Base-by-base conservation (phyloP, 306 rosid species). In the Prinsepia uniflora region DNA sequence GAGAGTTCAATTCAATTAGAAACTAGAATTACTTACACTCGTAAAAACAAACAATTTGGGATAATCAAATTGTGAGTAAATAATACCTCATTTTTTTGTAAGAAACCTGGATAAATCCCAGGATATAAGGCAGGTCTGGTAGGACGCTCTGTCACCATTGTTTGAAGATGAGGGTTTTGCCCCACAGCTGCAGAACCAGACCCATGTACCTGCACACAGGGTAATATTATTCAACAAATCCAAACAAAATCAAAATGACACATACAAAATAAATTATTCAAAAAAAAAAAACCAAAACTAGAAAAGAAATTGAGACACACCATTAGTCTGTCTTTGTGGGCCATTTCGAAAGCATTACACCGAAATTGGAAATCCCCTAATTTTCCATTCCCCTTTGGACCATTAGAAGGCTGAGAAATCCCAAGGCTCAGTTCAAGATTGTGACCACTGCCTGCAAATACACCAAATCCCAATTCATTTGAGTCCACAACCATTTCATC, bases 351-450 rank as follows among this genome's bases (percentile, higher is more conserved):
- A 30, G 36, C 36, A 1, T 30, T 30, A 3, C 36, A 30, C 3
- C 17, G 40, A 73, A 77, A 60, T 41, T 68, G 72, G 73, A 50
- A 55, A 50, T 66, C 74, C 22, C 67, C 74, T 5, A 14, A 30
- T 39, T 22, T 54, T 41, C 60, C 61, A 34, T 54, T 67, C 65
- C 76, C 70, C 61, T 62, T 80, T 60, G 76, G 58, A 48, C 72
- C 78, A 43, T 20, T 52, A 17, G 81, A 65, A 20, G 82, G 70
- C 53, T 20, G 74, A 52, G 80, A 83, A 54, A 83, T 80, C 67
- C 89, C 87, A 11, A 85, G 84, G 68, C 80, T 82, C 19, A 85
- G 52, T 75, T 85, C 89, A 75, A 85, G 89, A 73, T 85, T 72
- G 72, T 85, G 83, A 8, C 76, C 81, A 60, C 68, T 68, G 24